Conservation (phyloP, 805 yeast genomes). For the Saccharomycopsis lassenensis region DNA sequence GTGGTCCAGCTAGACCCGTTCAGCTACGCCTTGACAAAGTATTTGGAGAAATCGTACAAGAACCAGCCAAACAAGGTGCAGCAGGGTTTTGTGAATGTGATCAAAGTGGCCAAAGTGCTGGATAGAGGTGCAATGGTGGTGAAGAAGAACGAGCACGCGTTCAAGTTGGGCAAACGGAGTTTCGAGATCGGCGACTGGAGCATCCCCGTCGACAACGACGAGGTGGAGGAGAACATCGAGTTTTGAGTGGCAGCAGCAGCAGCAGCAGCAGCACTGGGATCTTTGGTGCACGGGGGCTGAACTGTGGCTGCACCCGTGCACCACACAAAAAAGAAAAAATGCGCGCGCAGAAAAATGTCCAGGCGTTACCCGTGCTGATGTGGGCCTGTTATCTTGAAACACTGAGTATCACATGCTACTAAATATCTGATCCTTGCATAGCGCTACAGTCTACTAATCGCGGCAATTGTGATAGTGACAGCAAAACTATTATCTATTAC, state of each 20-base stretch:
- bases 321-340: too few species aligned
- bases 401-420: too few species aligned
- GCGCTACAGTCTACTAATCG: too few species aligned
- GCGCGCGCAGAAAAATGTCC: too few species aligned
- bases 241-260: constrained; percentile 5
- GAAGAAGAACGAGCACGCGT: constrained; percentile 68
- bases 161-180: constrained; percentile 69
- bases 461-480: too few species aligned
- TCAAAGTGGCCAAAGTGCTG: constrained; percentile 60
- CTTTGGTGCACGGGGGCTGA: too few species aligned
- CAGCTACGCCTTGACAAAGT: constrained; percentile 55
- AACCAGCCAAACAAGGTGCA: constrained; percentile 65
- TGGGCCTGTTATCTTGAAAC: too few species aligned
- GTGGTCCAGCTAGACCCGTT: constrained; percentile 74
- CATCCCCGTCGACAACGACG: constrained; percentile 91
- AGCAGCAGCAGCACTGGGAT: constrained; percentile 3
- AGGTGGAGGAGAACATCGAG: constrained; percentile 24
- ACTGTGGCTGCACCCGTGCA: too few species aligned
- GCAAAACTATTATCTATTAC: too few species aligned
- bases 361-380: too few species aligned
- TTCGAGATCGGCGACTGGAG: constrained; percentile 93
- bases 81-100: constrained; percentile 76
- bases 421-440: too few species aligned
- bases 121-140: constrained; percentile 74
- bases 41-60: constrained; percentile 58